Percentiles rank a stretch among this genome's conserved stretches.
phyloP scores from a whole-genome alignment of 2,329 filamentous ascomycete species.

The Ceratocystis smalleyi region DNA sequence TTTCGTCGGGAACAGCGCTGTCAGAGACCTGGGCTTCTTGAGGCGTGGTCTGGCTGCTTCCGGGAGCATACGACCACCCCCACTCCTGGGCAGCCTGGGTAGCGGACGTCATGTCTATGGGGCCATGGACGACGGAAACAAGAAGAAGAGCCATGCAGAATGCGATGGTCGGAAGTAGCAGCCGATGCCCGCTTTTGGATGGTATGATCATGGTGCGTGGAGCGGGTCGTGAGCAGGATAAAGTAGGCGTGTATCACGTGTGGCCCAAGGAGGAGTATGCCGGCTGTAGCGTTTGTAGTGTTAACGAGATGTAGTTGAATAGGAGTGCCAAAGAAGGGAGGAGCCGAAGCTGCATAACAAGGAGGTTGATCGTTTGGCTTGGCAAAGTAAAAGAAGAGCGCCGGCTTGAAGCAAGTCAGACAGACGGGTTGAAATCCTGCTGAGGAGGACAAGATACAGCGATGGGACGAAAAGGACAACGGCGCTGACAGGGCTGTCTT shows the following conservation, averaged over 20 bases:
- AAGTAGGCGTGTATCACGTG: too few relatives aligned
- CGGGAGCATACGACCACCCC: neutral
- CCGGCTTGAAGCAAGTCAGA: neutral
- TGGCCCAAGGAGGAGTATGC: too few relatives aligned
- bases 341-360: neutral
- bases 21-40: neutral
- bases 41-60: neutral
- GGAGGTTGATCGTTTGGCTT: neutral
- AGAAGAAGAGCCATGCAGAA: neutral
- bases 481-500: too few relatives aligned
- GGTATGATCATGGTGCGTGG: neutral
- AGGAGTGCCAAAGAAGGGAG: neutral
- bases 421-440: neutral
- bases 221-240: neutral
- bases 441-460: neutral
- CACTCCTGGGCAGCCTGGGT: slow-evolving; percentile 4
- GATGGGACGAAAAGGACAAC: neutral
- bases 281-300: too few relatives aligned
- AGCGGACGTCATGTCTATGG: neutral
- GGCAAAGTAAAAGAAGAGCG: neutral
- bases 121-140: slow-evolving; percentile 5
- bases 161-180: slow-evolving; percentile 1
- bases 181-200: neutral
- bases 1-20: neutral
- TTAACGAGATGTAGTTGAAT: neutral